Conservation (phyloP, 768 basidiomycete species). For the Phaffia tasmanica region DNA sequence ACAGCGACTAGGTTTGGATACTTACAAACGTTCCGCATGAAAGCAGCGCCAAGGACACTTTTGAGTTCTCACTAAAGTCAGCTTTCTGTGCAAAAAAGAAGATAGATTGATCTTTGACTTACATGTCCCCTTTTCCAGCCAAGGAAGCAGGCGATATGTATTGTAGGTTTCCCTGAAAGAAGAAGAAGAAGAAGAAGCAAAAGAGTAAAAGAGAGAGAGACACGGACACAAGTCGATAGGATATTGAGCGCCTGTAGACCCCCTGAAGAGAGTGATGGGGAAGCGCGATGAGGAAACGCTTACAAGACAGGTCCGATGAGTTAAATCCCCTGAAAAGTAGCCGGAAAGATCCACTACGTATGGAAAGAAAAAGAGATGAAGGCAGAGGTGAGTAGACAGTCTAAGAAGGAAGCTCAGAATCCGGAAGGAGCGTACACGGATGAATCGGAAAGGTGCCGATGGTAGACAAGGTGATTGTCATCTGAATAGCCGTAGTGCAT, state of each 20-base stretch:
- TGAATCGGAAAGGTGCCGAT: constrained; percentile 16
- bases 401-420: too few species aligned
- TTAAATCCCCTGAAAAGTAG: constrained; percentile 5
- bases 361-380: too few species aligned
- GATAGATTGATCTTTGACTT: background rate
- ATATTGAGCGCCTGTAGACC: too few species aligned
- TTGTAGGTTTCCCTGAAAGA: constrained; percentile 5
- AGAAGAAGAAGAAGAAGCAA: too few species aligned
- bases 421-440: background rate
- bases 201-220: too few species aligned
- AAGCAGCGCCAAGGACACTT: constrained; percentile 22
- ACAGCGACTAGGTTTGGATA: too few species aligned
- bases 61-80: background rate
- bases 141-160: background rate
- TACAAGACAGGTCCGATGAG: constrained; percentile 14
- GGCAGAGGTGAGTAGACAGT: too few species aligned
- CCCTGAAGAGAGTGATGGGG: too few species aligned
- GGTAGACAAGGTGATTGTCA: constrained; percentile 10
- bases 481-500: constrained; percentile 8
- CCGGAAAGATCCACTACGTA: constrained; percentile 10
- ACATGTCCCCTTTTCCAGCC: constrained; percentile 20
- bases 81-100: background rate
- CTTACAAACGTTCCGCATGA: constrained; percentile 21
- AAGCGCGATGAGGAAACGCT: too few species aligned
- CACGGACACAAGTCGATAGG: too few species aligned